These are phyloP conservation scores for Mycogone perniciosa DNA, from an alignment of 2,329 filamentous ascomycete species.

Conservation along the genomic window DNA sequence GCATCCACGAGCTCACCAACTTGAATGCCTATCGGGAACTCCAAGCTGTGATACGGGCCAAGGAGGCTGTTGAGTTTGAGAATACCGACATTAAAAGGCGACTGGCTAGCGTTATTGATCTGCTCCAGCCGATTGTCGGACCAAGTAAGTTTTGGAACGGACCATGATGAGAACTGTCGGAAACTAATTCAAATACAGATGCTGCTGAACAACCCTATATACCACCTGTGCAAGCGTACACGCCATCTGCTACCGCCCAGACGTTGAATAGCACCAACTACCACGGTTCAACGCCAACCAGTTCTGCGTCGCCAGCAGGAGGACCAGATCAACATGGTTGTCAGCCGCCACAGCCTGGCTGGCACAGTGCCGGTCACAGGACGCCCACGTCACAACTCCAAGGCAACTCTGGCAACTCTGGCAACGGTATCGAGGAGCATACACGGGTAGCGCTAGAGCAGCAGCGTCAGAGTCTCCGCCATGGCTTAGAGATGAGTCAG, in stretches of 20 bases:
- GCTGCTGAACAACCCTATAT: conserved; percentile 25
- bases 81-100: conserved; percentile 70
- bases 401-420: neutral
- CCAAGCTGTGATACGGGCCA: conserved; percentile 66
- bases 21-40: conserved; percentile 81
- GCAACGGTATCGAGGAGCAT: conserved; percentile 1
- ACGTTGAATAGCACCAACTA: conserved; percentile 15
- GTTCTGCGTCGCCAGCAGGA: neutral
- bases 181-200: neutral
- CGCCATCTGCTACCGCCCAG: conserved; percentile 17
- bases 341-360: conserved; percentile 2
- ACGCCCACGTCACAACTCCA: conserved; percentile 1
- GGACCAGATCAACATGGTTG: neutral
- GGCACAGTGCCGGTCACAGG: conserved; percentile 3
- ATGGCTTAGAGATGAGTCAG: conserved; percentile 53
- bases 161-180: neutral
- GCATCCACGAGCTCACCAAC: conserved; percentile 68
- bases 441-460: conserved; percentile 31
- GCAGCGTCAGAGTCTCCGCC: conserved; percentile 44
- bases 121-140: conserved; percentile 54
- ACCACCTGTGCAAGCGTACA: conserved; percentile 27
- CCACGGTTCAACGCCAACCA: neutral
- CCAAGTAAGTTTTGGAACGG: conserved; percentile 16
- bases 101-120: conserved; percentile 57
- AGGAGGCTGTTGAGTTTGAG: conserved; percentile 70